Base-by-base conservation (phyloP, 768 basidiomycete genomes). In the Suillus lakei region DNA sequence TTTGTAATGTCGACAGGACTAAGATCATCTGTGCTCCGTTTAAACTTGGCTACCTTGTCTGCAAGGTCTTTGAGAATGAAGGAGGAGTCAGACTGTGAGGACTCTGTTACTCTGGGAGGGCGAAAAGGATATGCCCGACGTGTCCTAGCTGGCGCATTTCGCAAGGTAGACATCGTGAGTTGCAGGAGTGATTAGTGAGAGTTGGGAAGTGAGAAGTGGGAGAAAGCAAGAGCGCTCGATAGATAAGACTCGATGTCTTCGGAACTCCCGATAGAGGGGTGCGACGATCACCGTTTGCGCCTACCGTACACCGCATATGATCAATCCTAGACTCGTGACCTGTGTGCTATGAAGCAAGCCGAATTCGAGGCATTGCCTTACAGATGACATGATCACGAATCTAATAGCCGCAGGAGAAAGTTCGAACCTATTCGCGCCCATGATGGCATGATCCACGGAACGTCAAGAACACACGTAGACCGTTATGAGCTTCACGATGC, bases 1-100 rank as follows among this genome's bases (percentile, higher is more conserved):
- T 88, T 71, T 12, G 70, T 73, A 34, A 84, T 77, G 26, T 70
- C 66, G 18, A 82, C 73, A 36, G 41, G 54, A 18, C 61, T 70
- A n/a, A 66, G 43, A 18, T 34, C 51, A 7, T 30, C 28, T 23
- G 38, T 12, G 48, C 72, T 69, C 34, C 43, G 16, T 3, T 69
- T 67, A 58, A 76, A 41, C n/a, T 67, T 71, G 56, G 63, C 26
- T 41, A 76, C 60, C 3, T 53, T 54, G 53, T 68, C 50, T 54
- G 68, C 64, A 32, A 73, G 67, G 43, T 76, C 75, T 63, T 69
- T 67, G 28, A 71, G 58, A 8, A 76, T 41, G 23, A 76, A 76
- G 18, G 56, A 58, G 16, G 38, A 39, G 10, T 58, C 56, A 58
- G 56, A 26, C 18, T 58, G 56, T 26, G 38, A 18, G 3, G 23